Evolutionary conservation across 768 basidiomycete species (phyloP), one percentile per base, ranked within the genome.

Genomic region (Kwoniella europaea): DNA sequence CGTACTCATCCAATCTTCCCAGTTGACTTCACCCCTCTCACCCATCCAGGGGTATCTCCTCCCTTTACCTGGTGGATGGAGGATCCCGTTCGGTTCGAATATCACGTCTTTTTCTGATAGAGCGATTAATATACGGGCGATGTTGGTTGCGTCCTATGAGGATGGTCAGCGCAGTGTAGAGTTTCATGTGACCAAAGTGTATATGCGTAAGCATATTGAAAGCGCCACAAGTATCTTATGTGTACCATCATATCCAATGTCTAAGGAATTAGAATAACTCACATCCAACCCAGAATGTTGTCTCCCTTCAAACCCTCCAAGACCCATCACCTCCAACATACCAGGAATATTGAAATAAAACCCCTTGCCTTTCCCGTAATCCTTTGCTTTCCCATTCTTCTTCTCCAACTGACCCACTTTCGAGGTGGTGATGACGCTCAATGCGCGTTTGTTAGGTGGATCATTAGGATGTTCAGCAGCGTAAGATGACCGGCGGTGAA

Each of bases 211-310:
- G 35, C 35, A 29, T 4, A 4, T 29, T 29, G 29, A 29, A 4
- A 35, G 35, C 35, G 6, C 5, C 5, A 35, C 35, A 35, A 35
- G 35, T 35, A 35, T 6, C 3, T 35, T 7, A 35, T 35, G 59
- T 24, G 12, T 16, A 55, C 7, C 15, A 35, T 55, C 15, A 22
- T 57, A 18, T 65, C 3, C 18, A 24, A 15, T n/a, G 29, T 13
- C 3, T 22, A 18, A 15, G 42, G 56, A 46, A 42, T 18, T 58
- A 41, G 64, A 22, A 67, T 27, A 12, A 67, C 92, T 86, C 72
- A 94, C 95, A 84, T 94, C 93, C 44, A 96, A 91, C 24, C 96
- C 96, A 78, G 89, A 89, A 84, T 98, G 96, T 66, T 89, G 86
- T 76, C 91, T 88, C 22, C 96, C 95, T 82, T 90, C 85, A 79